Conservation (phyloP, 352 stramenopile genomes). For the Globisporangium cystogenes region DNA sequence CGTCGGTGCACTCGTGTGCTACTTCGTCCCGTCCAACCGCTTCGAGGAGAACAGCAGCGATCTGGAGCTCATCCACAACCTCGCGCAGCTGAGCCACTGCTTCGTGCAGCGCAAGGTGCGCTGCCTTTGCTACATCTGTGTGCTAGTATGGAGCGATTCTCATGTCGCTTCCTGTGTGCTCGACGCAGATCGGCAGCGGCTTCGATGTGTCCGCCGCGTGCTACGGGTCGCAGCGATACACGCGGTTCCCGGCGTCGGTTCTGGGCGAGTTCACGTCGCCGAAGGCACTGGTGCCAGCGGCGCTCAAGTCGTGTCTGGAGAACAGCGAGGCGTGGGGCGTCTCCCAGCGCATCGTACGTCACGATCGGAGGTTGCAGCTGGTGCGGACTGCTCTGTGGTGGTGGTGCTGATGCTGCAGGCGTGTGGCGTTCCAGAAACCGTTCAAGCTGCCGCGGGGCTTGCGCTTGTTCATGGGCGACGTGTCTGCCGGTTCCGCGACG, state of each 20-base stretch:
- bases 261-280: conserved; percentile 45
- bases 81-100: conserved; percentile 94
- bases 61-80: conserved; percentile 87
- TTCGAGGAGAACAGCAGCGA: conserved; percentile 17
- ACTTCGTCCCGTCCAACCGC: conserved; percentile 56
- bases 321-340: conserved; percentile 40
- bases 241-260: conserved; percentile 69
- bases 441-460: conserved; percentile 67
- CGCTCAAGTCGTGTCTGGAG: conserved; percentile 46
- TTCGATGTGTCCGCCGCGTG: conserved; percentile 96
- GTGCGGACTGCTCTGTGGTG: not conserved
- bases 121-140: too few species aligned
- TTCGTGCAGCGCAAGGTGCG: conserved; percentile 96
- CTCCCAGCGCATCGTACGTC: conserved; percentile 36
- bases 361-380: too few species aligned
- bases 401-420: not conserved
- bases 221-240: conserved; percentile 94
- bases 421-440: conserved; percentile 28
- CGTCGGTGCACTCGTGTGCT: conserved; percentile 84
- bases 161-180: not conserved
- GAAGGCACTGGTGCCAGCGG: conserved; percentile 45
- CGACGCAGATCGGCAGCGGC: conserved; percentile 89
- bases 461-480: conserved; percentile 93
- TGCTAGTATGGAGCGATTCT: not conserved
- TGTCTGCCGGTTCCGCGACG: conserved; percentile 90